Evolutionary conservation across 306 rosid species (phyloP), one percentile per base, ranked within the genome.

Genomic region (Begonia peltatifolia): DNA sequence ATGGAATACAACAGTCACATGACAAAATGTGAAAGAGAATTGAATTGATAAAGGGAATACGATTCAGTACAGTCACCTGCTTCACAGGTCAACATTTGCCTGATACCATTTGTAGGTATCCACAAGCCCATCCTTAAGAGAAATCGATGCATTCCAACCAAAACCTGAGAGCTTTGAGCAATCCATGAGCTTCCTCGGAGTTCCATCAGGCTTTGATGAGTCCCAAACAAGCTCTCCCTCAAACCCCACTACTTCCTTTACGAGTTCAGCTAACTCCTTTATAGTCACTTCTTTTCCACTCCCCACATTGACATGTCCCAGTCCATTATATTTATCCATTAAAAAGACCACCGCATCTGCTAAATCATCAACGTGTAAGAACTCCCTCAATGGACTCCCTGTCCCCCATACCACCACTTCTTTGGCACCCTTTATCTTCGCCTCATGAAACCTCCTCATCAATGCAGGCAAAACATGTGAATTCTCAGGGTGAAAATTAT

Each of bases 361-460:
- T 62, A 90, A 56, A 64, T 90, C 97, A 6, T 86, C 95, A 9
- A 85, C 99, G 41, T 90, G 99, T 61, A 90, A 64, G 61, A 90
- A 90, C 83, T 90, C 99, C 69, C 99, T 76, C 67, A 83, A 47
- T 7, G 99, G 99, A 66, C 95, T 80, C 11, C 97, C 97, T 1
- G 80, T 72, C 22, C 97, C 97, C 97, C 97, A 89, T 23, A 89
- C 97, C 50, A 89, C 97, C 58, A 89, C 97, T 63, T 82, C 95
- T 75, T 82, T 79, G 0, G 83, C 83, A 15, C 77, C 68, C 0
- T 58, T 82, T 53, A 80, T 74, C 79, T 89, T 90, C 2, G 95
- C 95, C 71, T 83, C 99, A 55, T 90, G 95, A 60, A 90, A 90
- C 69, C 94, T 73, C 68, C 95, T 70, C 99, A 90, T 83, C 71